Conservation (phyloP, 2,329 filamentous ascomycete species). For the Pseudogymnoascus sp. region DNA sequence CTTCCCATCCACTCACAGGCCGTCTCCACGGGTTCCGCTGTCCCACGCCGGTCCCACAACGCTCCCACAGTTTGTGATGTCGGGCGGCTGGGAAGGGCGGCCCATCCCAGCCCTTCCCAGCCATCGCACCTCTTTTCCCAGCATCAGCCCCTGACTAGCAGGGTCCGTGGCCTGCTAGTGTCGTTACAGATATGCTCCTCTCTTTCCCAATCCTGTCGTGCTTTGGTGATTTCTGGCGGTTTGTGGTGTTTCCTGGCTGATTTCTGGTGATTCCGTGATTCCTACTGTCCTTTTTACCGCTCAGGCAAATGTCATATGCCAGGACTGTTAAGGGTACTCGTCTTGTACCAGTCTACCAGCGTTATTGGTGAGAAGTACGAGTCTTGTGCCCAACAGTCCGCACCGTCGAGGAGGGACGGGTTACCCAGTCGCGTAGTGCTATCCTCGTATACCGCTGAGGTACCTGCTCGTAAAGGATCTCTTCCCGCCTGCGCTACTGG, state of each 20-base stretch:
- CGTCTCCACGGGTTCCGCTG: neutral
- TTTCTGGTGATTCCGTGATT: neutral
- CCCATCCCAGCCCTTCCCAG: neutral
- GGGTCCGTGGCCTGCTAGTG: neutral
- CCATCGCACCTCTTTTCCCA: neutral
- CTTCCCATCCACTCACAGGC: neutral
- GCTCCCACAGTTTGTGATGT: neutral
- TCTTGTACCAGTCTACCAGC: neutral
- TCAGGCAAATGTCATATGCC: neutral
- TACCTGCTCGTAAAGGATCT: neutral
- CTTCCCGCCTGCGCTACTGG: neutral
- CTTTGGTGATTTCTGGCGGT: neutral
- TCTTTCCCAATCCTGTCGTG: slow-evolving; percentile 1
- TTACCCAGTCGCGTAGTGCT: neutral
- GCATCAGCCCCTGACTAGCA: slow-evolving; percentile 4
- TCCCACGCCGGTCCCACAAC: neutral
- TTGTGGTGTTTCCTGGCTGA: neutral
- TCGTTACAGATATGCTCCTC: slow-evolving; percentile 1
- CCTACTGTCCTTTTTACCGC: neutral
- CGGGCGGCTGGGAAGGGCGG: neutral
- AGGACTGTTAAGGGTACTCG: neutral
- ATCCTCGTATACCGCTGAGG: neutral
- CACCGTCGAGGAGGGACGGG: neutral
- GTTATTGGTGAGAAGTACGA: neutral
- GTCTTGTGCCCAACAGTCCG: neutral